Conservation (phyloP, 805 yeast species). For the Lachancea lanzarotensis region DNA sequence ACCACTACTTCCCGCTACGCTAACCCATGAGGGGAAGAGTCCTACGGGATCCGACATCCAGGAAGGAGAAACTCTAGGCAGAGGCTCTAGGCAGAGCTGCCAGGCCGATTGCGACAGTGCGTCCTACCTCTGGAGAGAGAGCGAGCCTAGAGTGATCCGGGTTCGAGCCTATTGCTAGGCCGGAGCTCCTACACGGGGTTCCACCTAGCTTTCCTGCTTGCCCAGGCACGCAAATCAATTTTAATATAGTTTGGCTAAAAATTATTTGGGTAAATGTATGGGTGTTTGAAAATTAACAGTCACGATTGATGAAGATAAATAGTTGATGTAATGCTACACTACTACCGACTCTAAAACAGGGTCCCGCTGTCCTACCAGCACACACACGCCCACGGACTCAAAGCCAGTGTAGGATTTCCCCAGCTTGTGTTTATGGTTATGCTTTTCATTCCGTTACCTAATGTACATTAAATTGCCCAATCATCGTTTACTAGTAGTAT, state of each 20-base stretch:
- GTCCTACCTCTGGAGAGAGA: too few species aligned
- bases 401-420: too few species aligned
- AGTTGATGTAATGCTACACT: too few species aligned
- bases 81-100: background rate
- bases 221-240: too few species aligned
- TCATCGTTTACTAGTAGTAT: slow-evolving; percentile 11
- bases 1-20: background rate
- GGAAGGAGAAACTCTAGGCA: background rate
- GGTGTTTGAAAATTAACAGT: background rate
- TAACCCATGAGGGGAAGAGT: background rate
- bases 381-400: too few species aligned
- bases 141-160: too few species aligned
- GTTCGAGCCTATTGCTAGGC: background rate
- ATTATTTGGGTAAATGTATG: background rate
- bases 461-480: slow-evolving; percentile 7
- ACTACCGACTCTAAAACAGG: too few species aligned
- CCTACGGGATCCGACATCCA: background rate
- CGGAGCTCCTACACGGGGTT: background rate
- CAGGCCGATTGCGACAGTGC: background rate
- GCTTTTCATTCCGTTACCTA: background rate
- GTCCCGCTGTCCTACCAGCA: too few species aligned
- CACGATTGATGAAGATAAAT: too few species aligned
- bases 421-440: background rate
- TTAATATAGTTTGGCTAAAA: too few species aligned
- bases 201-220: background rate